phyloP scores from a whole-genome alignment of 2,329 filamentous ascomycete species.

The Sporothrix euskadiensis region DNA sequence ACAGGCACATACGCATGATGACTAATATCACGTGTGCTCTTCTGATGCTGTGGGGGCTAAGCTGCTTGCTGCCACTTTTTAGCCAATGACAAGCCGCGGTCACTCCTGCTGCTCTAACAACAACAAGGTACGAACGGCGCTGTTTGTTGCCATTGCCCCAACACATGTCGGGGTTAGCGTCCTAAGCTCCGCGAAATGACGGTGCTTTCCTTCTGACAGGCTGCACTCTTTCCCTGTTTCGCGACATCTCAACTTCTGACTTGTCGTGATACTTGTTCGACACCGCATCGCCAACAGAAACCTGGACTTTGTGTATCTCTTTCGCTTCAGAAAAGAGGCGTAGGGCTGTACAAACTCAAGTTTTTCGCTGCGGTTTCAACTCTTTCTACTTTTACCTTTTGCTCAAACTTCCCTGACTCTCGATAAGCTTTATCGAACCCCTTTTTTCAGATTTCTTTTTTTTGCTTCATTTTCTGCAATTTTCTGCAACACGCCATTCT shows the following conservation, averaged over 20 bases:
- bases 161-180: background rate
- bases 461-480: background rate
- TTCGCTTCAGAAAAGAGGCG: background rate
- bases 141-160: background rate
- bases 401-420: background rate
- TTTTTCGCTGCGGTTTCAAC: background rate
- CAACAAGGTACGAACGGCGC: background rate
- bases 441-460: background rate
- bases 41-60: background rate
- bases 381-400: too few relatives aligned
- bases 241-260: background rate
- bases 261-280: conserved; percentile 9
- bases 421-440: background rate
- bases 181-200: background rate
- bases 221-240: conserved; percentile 11
- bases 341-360: background rate
- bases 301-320: background rate
- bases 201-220: background rate
- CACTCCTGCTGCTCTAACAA: background rate
- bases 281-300: background rate
- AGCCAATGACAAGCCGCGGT: background rate
- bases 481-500: background rate
- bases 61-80: background rate
- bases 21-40: conserved; percentile 41
- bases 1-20: conserved; percentile 34